A percentile compares a stretch with the other conserved stretches of the same genome.
These are phyloP conservation scores for Sugiyamaella paludigena DNA, from an alignment of 1,139 yeast genomes.

Conservation along the genomic window DNA sequence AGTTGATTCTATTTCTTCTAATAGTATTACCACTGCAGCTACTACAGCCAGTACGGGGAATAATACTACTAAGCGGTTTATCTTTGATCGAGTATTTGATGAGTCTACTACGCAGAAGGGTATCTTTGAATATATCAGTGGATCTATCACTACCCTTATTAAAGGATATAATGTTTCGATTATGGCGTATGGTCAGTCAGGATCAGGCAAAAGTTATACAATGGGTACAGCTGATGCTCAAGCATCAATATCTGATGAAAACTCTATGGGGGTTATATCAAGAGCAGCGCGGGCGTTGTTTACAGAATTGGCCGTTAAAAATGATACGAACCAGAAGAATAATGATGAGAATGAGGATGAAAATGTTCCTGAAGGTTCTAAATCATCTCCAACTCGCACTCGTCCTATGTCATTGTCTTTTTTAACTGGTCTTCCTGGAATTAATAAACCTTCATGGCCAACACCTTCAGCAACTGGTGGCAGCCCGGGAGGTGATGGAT, in stretches of 20 bases:
- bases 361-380: not conserved
- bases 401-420: not conserved
- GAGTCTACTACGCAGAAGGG: slow-evolving; percentile 25
- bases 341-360: not conserved
- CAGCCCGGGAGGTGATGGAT: slow-evolving; percentile 12
- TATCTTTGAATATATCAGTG: slow-evolving; percentile 25
- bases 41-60: slow-evolving; percentile 6
- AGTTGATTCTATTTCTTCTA: slow-evolving; percentile 11
- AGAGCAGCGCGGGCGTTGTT: slow-evolving; percentile 26
- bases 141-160: slow-evolving; percentile 21
- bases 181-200: slow-evolving; percentile 38
- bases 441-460: not conserved
- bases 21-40: slow-evolving; percentile 7
- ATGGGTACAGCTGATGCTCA: slow-evolving; percentile 32
- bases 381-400: not conserved
- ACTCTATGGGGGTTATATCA: slow-evolving; percentile 24
- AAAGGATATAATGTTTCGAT: slow-evolving; percentile 35
- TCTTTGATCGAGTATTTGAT: slow-evolving; percentile 28
- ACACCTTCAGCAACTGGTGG: not conserved
- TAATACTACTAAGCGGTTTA: slow-evolving; percentile 20
- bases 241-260: slow-evolving; percentile 7
- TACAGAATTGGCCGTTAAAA: slow-evolving; percentile 8
- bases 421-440: too few relatives aligned
- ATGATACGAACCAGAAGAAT: too few relatives aligned
- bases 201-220: slow-evolving; percentile 37